A percentile compares a stretch with the other conserved stretches of the same genome.
Evolutionary conservation across 495 filamentous ascomycete genomes (phyloP).

Genomic region (Xylaria longipes): DNA sequence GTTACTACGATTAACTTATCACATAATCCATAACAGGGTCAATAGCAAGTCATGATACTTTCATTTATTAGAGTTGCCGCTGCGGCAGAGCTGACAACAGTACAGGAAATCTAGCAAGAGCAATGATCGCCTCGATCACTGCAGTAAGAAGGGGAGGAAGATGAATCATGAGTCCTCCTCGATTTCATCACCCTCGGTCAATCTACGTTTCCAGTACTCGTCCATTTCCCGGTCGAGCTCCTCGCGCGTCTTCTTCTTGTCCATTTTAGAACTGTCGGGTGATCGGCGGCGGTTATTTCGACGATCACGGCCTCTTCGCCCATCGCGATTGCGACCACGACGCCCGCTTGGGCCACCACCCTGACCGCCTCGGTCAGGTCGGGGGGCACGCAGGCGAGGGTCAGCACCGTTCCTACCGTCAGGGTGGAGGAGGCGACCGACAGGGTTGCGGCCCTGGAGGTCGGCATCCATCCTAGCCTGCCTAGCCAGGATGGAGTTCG

Average conservation of each 20-base stretch:
- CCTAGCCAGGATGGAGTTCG: background rate
- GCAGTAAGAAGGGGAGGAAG: too few relatives aligned
- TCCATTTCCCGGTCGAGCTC: background rate
- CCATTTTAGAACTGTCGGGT: background rate
- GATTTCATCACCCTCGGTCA: too few relatives aligned
- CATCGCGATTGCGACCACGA: background rate
- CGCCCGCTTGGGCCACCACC: background rate
- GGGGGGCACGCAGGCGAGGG: background rate
- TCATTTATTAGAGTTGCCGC: too few relatives aligned
- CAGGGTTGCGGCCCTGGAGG: background rate
- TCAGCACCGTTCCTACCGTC: background rate
- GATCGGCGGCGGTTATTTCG: background rate
- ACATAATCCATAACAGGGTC: too few relatives aligned
- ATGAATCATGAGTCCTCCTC: too few relatives aligned
- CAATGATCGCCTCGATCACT: too few relatives aligned
- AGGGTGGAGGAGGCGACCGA: background rate
- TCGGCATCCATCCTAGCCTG: background rate
- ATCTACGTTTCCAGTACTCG: background rate
- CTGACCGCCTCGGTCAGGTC: background rate
- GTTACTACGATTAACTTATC: too few relatives aligned
- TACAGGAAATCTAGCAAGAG: too few relatives aligned
- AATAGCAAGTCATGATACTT: too few relatives aligned
- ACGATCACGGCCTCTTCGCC: background rate
- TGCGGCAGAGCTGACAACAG: too few relatives aligned
- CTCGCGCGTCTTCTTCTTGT: background rate